These are phyloP conservation scores for Clonostachys byssicola DNA, from an alignment of 2,329 filamentous ascomycete species.

Conservation along the genomic window DNA sequence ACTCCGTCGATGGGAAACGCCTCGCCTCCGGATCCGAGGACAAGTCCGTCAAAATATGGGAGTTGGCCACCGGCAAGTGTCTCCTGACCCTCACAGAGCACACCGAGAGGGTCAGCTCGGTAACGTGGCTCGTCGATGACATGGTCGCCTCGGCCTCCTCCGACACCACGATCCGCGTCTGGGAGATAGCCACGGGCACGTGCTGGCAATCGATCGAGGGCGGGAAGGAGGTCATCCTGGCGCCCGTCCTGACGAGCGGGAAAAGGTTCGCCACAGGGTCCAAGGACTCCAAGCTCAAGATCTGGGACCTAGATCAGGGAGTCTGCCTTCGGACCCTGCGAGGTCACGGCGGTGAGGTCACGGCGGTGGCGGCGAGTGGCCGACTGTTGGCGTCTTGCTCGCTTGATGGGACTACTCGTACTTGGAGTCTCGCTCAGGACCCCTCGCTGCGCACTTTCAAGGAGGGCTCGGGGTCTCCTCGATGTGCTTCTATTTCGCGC, in stretches of 20 bases:
- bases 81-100: conserved; percentile 95
- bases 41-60: conserved; percentile 88
- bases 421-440: too few relatives aligned
- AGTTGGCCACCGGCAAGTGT: conserved; percentile 75
- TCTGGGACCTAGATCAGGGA: conserved; percentile 60
- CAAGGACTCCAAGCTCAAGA: conserved; percentile 91
- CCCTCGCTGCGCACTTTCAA: too few relatives aligned
- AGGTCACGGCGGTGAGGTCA: background rate
- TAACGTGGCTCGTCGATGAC: conserved; percentile 75
- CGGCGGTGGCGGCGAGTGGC: too few relatives aligned
- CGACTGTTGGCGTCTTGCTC: too few relatives aligned
- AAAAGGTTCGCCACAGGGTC: conserved; percentile 80
- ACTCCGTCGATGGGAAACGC: conserved; percentile 59
- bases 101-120: conserved; percentile 79
- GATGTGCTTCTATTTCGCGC: too few relatives aligned
- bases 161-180: conserved; percentile 7
- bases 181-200: conserved; percentile 5
- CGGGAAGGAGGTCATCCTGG: background rate
- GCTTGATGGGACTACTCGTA: too few relatives aligned
- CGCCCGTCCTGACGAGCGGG: conserved; percentile 3
- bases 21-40: conserved; percentile 89
- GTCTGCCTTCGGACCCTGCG: background rate
- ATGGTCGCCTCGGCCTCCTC: conserved; percentile 44
- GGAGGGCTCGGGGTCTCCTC: too few relatives aligned
- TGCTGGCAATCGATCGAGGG: too few relatives aligned